Conservation (phyloP, 345 rosid genomes). For the Brassica carinata region DNA sequence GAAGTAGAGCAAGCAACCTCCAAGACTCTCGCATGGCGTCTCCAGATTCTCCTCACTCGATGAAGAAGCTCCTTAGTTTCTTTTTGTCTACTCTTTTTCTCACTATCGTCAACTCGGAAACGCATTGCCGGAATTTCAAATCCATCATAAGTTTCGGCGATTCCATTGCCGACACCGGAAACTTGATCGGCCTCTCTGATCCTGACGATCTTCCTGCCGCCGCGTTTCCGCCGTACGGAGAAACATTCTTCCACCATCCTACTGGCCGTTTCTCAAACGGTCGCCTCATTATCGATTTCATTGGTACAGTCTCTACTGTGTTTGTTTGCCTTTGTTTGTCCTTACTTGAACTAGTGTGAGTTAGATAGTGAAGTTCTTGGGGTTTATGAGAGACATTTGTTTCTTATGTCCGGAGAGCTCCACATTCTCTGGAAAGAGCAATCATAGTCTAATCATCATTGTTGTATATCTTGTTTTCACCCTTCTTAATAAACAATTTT, state of each 20-base stretch:
- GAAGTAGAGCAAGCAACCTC: neutral
- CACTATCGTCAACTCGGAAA: neutral
- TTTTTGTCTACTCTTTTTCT: neutral
- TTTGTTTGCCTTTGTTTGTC: neutral
- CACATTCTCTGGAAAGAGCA: neutral
- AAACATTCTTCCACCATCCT: conserved; percentile 50
- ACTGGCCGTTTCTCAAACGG: conserved; percentile 58
- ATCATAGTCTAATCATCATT: neutral
- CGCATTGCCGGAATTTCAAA: conserved; percentile 6
- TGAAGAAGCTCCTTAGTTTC: conserved; percentile 10
- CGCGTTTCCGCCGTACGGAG: conserved; percentile 50
- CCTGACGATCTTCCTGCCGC: conserved; percentile 13
- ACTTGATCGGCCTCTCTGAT: conserved; percentile 32
- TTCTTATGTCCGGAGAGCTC: neutral
- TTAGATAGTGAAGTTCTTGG: neutral
- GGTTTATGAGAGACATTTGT: neutral
- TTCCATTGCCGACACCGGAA: conserved; percentile 59
- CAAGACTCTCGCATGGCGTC: conserved; percentile 17
- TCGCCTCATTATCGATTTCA: conserved; percentile 56
- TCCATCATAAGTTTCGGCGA: conserved; percentile 65
- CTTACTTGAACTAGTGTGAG: neutral
- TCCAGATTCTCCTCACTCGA: neutral
- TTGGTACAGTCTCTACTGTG: conserved; percentile 37
- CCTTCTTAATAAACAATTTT: too few relatives aligned
- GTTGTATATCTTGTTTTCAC: neutral